Conservation (phyloP, 257 asterid genomes). For the Solanum paucissectum region DNA sequence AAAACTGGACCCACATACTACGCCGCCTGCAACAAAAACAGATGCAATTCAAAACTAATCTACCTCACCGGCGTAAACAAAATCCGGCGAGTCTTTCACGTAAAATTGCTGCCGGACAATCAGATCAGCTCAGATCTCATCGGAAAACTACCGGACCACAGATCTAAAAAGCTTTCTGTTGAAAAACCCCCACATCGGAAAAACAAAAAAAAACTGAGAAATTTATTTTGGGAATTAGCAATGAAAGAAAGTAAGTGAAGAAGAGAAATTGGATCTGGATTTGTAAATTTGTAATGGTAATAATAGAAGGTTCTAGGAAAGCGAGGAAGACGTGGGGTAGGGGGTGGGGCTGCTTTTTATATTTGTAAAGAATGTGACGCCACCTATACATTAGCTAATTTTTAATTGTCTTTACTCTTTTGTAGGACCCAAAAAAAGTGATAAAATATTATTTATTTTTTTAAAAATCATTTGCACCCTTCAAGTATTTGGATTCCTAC, state of each 20-base stretch:
- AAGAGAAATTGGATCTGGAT: neutral
- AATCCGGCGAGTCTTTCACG: neutral
- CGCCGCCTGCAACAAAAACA: neutral
- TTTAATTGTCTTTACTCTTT: slow-evolving; percentile 6
- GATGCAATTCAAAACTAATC: neutral
- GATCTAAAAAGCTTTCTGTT: neutral
- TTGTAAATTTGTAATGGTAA: neutral
- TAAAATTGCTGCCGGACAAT: neutral
- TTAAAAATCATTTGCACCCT: neutral
- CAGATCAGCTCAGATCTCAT: neutral
- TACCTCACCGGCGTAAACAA: neutral
- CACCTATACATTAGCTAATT: slow-evolving; percentile 1
- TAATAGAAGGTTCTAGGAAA: neutral
- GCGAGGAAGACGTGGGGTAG: neutral
- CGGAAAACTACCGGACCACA: neutral
- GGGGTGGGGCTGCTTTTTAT: neutral
- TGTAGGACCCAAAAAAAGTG: neutral
- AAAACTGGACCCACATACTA: neutral
- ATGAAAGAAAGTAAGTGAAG: neutral
- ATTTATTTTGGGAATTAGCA: neutral
- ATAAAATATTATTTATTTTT: neutral
- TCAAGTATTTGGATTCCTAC: neutral
- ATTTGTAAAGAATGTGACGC: slow-evolving; percentile 3
- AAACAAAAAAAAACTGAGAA: neutral
- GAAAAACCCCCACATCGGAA: neutral